Evolutionary conservation across 805 yeast genomes (phyloP), one percentile per base, ranked within the genome.

Genomic region (Ogataea populi-albae): DNA sequence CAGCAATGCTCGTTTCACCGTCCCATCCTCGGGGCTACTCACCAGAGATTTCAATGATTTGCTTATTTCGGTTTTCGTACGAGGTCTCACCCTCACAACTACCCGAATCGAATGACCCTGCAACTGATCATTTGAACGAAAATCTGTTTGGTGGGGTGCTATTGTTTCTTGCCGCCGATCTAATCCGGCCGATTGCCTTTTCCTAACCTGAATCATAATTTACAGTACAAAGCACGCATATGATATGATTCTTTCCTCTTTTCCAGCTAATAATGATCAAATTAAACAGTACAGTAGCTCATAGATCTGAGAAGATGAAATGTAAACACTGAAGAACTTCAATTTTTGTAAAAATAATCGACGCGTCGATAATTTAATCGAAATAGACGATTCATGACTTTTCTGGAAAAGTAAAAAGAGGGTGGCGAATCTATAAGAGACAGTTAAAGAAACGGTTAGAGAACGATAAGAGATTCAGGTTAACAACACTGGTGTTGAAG

Each of bases 51-150:
- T 30, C 10, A 38, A 22, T 5, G 34, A 43, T 2, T 11, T 22
- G 3, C 30, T 37, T 10, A 17, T 20, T 43, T 68, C 75, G 14
- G 44, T 25, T 10, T 35, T 38, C 12, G 44, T 21, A 60, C 61
- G 46, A 1, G 81, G 81, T 34, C 82, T 55, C 3, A 75, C 77
- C 11, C 82, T 54, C 1, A 74, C 77, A n/a, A 68, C 49, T 9
- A 50, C 53, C 22, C 46, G 41, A 17, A 50, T 50, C 6, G 54
- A 37, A 7, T 40, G 27, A 7, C 35, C 34, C 9, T 38, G 30
- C 15, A 19, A 30, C 17, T 9, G 18, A 11, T 32, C 19, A n/a
- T 17, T 22, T 21, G n/a, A 12, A 16, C 16, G 16, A 25, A 8
- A 10, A n/a, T n/a, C n/a, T n/a, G n/a, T n/a, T n/a, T n/a, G n/a